Percentiles rank a stretch among this genome's conserved stretches.
Conservation (phyloP, 805 yeast genomes). For the Hanseniaspora singularis region DNA sequence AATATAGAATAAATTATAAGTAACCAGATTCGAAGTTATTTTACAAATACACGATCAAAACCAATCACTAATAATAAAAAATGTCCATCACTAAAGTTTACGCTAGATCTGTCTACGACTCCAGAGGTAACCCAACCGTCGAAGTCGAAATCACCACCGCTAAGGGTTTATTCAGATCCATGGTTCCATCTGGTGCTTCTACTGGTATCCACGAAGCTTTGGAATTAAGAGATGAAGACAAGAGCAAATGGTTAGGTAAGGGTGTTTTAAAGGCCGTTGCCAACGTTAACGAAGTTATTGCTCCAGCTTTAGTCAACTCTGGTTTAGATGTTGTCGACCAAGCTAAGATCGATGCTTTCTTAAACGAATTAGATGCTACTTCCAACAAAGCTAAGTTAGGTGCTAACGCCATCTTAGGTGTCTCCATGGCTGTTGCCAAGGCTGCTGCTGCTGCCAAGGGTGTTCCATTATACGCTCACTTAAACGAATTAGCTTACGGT, state of each 20-base stretch:
- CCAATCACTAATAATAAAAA: slow-evolving; percentile 13
- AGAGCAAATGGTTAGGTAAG: slow-evolving; percentile 95
- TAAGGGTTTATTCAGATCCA: slow-evolving; percentile 88
- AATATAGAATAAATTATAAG: background rate
- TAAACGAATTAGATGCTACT: slow-evolving; percentile 84
- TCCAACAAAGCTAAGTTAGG: slow-evolving; percentile 95
- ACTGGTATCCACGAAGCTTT: slow-evolving; percentile 98
- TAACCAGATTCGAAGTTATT: slow-evolving; percentile 20
- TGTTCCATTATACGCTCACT: slow-evolving; percentile 86
- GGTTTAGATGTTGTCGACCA: slow-evolving; percentile 79
- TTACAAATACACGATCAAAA: slow-evolving; percentile 18
- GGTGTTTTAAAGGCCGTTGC: slow-evolving; percentile 96
- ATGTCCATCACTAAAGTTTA: slow-evolving; percentile 81
- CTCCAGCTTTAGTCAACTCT: slow-evolving; percentile 80
- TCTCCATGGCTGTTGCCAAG: slow-evolving; percentile 90
- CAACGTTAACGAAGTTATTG: slow-evolving; percentile 89
- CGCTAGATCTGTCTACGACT: slow-evolving; percentile 97
- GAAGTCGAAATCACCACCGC: slow-evolving; percentile 94
- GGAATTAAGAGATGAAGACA: slow-evolving; percentile 97
- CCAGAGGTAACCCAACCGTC: slow-evolving; percentile 99
- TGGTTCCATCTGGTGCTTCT: slow-evolving; percentile 99
- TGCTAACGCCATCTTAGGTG: slow-evolving; percentile 98
- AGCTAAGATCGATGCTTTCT: slow-evolving; percentile 73
- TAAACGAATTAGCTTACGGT: slow-evolving; percentile 54
- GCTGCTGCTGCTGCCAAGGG: slow-evolving; percentile 96